phyloP scores from a whole-genome alignment of 2,329 filamentous ascomycete genomes.

The Microascus cirrosus region DNA sequence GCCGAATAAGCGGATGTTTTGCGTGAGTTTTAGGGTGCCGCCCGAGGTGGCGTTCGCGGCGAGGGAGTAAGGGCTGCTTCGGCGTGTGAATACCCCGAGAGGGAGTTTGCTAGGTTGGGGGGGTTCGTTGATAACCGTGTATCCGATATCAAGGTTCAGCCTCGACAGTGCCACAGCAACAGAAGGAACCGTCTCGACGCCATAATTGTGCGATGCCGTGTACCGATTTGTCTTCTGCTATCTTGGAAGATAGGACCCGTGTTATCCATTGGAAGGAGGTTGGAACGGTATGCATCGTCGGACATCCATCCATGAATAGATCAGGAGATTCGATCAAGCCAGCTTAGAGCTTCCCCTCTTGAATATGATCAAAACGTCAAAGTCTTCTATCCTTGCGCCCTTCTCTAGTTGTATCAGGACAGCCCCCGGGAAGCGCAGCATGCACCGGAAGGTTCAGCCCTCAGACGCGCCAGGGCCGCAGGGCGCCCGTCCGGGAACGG shows the following conservation, averaged over 20 bases:
- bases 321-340: too few relatives aligned
- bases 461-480: too few relatives aligned
- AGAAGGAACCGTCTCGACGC: background rate
- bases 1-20: conserved; percentile 94
- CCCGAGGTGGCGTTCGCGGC: conserved; percentile 66
- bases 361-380: too few relatives aligned
- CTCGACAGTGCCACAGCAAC: background rate
- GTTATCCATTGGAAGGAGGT: background rate
- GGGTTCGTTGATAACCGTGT: background rate
- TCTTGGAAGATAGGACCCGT: background rate
- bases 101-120: background rate
- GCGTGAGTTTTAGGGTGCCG: conserved; percentile 82
- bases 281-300: background rate
- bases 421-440: too few relatives aligned
- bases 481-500: too few relatives aligned
- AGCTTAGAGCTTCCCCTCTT: too few relatives aligned
- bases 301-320: too few relatives aligned
- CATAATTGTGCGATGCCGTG: background rate
- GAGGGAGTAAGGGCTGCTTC: conserved; percentile 8
- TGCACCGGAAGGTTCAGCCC: too few relatives aligned
- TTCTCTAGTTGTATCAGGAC: too few relatives aligned
- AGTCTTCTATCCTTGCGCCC: too few relatives aligned
- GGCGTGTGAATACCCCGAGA: background rate
- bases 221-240: background rate
- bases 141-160: background rate